Evolutionary conservation across 345 rosid species (phyloP).

Genomic region (Aquilaria yunnanensis): DNA sequence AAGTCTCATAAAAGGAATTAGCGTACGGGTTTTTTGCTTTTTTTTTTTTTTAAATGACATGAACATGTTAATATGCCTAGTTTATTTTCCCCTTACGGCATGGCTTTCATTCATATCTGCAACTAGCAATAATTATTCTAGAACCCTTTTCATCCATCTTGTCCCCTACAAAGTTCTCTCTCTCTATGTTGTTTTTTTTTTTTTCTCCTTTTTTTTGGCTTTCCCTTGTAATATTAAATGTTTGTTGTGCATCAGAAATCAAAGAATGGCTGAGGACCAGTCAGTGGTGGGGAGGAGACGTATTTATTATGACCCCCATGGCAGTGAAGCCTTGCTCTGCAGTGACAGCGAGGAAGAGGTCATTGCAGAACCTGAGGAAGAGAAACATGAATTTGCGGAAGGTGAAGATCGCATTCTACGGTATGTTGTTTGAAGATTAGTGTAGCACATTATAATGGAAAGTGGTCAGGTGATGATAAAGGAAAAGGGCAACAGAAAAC

Average conservation of each 20-base stretch:
- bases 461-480: too few species aligned
- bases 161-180: conserved; percentile 4
- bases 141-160: not conserved
- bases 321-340: conserved; percentile 90
- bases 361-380: conserved; percentile 65
- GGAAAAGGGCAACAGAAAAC: too few species aligned
- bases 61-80: too few species aligned
- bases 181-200: conserved; percentile 15
- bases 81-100: too few species aligned
- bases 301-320: conserved; percentile 91
- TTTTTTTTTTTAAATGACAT: too few species aligned
- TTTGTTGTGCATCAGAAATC: conserved; percentile 69
- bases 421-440: conserved; percentile 30
- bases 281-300: conserved; percentile 98
- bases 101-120: not conserved
- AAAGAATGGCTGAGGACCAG: conserved; percentile 98
- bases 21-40: too few species aligned
- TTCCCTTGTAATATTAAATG: conserved; percentile 7
- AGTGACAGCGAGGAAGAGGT: conserved; percentile 93
- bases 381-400: conserved; percentile 75
- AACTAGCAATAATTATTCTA: not conserved
- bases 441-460: too few species aligned
- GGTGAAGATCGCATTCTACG: conserved; percentile 79
- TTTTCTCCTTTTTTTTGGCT: conserved; percentile 18
- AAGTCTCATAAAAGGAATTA: too few species aligned